Percentiles rank a stretch among this genome's conserved stretches.
Evolutionary conservation across 768 basidiomycete species (phyloP).

Genomic region (Macrolepiota albuminosa): DNA sequence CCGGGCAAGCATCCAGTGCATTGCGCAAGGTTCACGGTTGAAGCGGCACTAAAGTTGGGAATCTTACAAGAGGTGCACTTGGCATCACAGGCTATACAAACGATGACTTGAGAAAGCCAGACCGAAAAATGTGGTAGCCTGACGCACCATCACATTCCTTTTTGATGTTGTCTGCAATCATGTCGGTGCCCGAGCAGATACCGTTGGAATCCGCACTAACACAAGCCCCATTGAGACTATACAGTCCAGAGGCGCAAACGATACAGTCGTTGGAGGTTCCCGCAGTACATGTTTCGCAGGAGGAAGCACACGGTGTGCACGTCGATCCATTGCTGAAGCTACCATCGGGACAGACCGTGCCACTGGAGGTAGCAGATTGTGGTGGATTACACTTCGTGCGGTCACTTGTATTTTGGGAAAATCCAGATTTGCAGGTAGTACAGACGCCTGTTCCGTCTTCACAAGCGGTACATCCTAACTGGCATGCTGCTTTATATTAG

Average conservation of each 20-base stretch:
- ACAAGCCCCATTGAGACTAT: constrained; percentile 60
- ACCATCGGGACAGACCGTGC: constrained; percentile 57
- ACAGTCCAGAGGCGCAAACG: constrained; percentile 57
- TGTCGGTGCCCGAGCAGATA: constrained; percentile 59
- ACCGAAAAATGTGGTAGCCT: not conserved
- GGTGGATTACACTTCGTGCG: constrained; percentile 58
- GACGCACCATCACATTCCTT: constrained; percentile 71
- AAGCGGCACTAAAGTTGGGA: constrained; percentile 63
- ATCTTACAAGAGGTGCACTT: constrained; percentile 78
- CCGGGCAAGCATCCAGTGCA: constrained; percentile 81
- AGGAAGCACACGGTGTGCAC: constrained; percentile 56
- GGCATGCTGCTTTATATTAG: constrained; percentile 39
- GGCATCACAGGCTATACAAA: constrained; percentile 57
- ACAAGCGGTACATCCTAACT: constrained; percentile 63
- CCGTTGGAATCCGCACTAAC: constrained; percentile 61
- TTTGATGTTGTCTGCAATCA: constrained; percentile 78
- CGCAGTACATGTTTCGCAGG: constrained; percentile 67
- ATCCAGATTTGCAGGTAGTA: constrained; percentile 62
- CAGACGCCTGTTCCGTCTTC: constrained; percentile 63
- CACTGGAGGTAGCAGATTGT: constrained; percentile 45
- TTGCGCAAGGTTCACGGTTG: constrained; percentile 58
- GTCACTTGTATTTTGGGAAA: constrained; percentile 59
- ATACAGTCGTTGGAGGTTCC: constrained; percentile 63
- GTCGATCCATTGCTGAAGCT: constrained; percentile 50
- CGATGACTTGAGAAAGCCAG: not conserved